phyloP scores from a whole-genome alignment of 768 basidiomycete genomes.

The Tephrocybe sp. region DNA sequence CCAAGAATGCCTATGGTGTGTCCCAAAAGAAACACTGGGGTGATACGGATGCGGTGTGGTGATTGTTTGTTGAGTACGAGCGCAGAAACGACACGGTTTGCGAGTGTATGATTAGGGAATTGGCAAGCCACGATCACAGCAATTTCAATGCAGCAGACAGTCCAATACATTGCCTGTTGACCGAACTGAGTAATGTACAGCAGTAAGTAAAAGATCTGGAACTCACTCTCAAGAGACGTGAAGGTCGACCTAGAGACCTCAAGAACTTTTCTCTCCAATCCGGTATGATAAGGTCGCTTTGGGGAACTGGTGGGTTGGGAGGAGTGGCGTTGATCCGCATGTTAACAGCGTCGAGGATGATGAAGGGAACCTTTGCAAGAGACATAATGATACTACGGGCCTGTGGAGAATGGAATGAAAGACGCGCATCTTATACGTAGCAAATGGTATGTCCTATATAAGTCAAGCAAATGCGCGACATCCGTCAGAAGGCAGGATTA shows the following conservation, averaged over 20 bases:
- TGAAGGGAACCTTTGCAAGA: conserved; percentile 34
- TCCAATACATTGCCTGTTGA: conserved; percentile 26
- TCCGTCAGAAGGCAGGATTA: conserved; percentile 2
- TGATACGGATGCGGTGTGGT: conserved; percentile 19
- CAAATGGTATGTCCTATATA: neutral
- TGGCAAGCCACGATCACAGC: conserved; percentile 25
- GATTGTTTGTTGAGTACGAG: conserved; percentile 16
- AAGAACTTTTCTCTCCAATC: conserved; percentile 33
- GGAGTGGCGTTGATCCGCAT: conserved; percentile 38
- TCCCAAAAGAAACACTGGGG: conserved; percentile 29
- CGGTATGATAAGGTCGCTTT: conserved; percentile 24
- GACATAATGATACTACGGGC: no score
- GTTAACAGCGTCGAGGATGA: conserved; percentile 30
- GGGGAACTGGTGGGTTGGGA: conserved; percentile 27
- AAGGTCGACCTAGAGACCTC: conserved; percentile 25
- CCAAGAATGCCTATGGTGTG: conserved; percentile 28
- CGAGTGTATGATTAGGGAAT: conserved; percentile 15
- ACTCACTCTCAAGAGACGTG: conserved; percentile 26
- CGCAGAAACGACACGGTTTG: conserved; percentile 16
- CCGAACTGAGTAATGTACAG: neutral
- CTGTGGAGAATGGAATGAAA: no score
- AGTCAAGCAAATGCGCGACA: neutral
- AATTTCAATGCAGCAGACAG: conserved; percentile 25
- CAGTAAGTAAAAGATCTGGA: neutral
- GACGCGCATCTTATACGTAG: no score